These are phyloP conservation scores for Stemphylium lycopersici DNA, from an alignment of 2,329 filamentous ascomycete genomes.

Conservation along the genomic window DNA sequence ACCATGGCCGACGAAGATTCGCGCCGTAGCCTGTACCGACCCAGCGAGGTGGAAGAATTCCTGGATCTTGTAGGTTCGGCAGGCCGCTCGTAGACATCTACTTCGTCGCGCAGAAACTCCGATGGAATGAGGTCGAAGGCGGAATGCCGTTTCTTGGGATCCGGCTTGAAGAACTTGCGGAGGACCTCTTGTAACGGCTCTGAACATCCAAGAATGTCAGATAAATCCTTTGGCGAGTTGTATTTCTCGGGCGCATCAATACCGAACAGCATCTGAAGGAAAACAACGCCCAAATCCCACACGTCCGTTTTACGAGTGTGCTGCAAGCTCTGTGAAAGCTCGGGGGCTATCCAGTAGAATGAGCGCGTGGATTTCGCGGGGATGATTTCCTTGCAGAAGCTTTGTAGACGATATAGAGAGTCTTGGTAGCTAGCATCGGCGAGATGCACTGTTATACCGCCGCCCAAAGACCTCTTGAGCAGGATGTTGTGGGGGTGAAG, in stretches of 20 bases:
- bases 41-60: slow-evolving; percentile 45
- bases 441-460: slow-evolving; percentile 72
- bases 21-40: slow-evolving; percentile 41
- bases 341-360: slow-evolving; percentile 82
- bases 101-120: slow-evolving; percentile 60
- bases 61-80: slow-evolving; percentile 44
- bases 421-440: slow-evolving; percentile 75
- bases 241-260: slow-evolving; percentile 77
- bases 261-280: slow-evolving; percentile 94
- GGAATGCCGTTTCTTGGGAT: slow-evolving; percentile 81
- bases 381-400: slow-evolving; percentile 57
- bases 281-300: slow-evolving; percentile 92
- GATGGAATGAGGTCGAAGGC: slow-evolving; percentile 74
- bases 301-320: slow-evolving; percentile 81
- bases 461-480: slow-evolving; percentile 71
- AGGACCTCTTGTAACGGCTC: slow-evolving; percentile 79
- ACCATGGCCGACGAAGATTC: slow-evolving; percentile 44
- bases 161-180: slow-evolving; percentile 80
- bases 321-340: slow-evolving; percentile 67
- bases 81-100: slow-evolving; percentile 49
- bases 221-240: slow-evolving; percentile 76
- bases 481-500: slow-evolving; percentile 82
- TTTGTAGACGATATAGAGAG: slow-evolving; percentile 67
- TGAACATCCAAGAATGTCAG: slow-evolving; percentile 74
- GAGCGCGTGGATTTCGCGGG: slow-evolving; percentile 70